These are phyloP conservation scores for Wallacemonas sp. DNA, from an alignment of 208 protist genomes.

Conservation along the genomic window DNA sequence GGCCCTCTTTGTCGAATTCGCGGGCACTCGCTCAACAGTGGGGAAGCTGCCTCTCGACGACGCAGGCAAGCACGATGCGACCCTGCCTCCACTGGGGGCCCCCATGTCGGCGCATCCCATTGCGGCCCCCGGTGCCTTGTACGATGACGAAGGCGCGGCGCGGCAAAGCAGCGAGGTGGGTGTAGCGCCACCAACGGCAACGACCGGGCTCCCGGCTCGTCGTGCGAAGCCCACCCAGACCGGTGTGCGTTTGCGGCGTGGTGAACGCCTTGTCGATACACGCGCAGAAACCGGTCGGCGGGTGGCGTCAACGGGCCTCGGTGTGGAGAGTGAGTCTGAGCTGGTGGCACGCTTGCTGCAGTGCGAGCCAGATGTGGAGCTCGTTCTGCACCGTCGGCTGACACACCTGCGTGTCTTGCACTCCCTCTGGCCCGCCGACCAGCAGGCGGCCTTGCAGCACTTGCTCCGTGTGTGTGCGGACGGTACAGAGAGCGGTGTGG, in stretches of 20 bases:
- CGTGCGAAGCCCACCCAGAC: neutral
- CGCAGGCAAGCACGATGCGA: neutral
- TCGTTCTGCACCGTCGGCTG: conserved; percentile 44
- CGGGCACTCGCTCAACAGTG: conserved; percentile 36
- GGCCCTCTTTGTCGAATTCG: conserved; percentile 67
- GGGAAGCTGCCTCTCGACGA: conserved; percentile 34
- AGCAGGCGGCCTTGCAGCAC: conserved; percentile 46
- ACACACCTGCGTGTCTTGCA: conserved; percentile 47
- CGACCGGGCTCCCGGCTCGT: neutral
- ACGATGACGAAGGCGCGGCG: neutral
- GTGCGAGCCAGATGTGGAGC: conserved; percentile 20
- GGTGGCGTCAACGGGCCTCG: neutral
- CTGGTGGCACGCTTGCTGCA: conserved; percentile 31
- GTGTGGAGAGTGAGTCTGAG: conserved; percentile 13
- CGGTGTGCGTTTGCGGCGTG: neutral
- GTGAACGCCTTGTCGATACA: neutral
- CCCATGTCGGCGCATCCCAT: neutral
- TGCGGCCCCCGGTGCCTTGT: neutral
- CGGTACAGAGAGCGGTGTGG: conserved; percentile 49
- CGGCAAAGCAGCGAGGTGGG: neutral
- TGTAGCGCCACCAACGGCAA: neutral
- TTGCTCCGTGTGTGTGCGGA: conserved; percentile 39
- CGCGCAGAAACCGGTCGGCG: neutral
- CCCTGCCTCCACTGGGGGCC: neutral
- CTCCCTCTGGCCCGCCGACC: conserved; percentile 55